These are phyloP conservation scores for Quercus lobata DNA, from an alignment of 331 rosid species.

Conservation along the genomic window DNA sequence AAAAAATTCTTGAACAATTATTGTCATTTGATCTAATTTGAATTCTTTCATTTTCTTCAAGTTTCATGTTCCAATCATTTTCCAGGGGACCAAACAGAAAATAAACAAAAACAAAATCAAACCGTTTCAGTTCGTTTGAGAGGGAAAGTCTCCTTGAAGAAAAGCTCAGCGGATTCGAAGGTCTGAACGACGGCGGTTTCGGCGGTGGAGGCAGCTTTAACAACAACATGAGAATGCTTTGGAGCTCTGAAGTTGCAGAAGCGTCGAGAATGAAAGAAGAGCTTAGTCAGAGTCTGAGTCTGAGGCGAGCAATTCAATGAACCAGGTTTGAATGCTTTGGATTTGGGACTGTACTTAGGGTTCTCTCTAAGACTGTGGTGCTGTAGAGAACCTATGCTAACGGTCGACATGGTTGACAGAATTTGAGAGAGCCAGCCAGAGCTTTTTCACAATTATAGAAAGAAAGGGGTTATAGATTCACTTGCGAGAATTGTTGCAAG, in stretches of 20 bases:
- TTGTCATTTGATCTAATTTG: not conserved
- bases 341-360: slow-evolving; percentile 12
- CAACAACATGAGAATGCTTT: slow-evolving; percentile 9
- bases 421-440: not conserved
- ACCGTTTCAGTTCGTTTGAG: slow-evolving; percentile 56
- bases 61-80: not conserved
- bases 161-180: slow-evolving; percentile 35
- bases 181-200: slow-evolving; percentile 38
- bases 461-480: not conserved
- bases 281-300: slow-evolving; percentile 4
- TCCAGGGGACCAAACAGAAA: not conserved
- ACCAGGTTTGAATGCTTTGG: slow-evolving; percentile 27
- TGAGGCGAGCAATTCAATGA: slow-evolving; percentile 22
- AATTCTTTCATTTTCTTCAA: not conserved
- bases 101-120: slow-evolving; percentile 4
- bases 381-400: slow-evolving; percentile 39
- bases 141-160: slow-evolving; percentile 47
- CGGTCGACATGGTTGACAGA: slow-evolving; percentile 41
- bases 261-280: slow-evolving; percentile 24
- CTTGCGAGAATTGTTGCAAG: not conserved
- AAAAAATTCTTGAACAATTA: not conserved
- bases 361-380: slow-evolving; percentile 17
- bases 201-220: slow-evolving; percentile 33
- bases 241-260: slow-evolving; percentile 37
- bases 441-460: too few relatives aligned